Conservation (phyloP, 495 filamentous ascomycete species). For the Xylaria palmicola region DNA sequence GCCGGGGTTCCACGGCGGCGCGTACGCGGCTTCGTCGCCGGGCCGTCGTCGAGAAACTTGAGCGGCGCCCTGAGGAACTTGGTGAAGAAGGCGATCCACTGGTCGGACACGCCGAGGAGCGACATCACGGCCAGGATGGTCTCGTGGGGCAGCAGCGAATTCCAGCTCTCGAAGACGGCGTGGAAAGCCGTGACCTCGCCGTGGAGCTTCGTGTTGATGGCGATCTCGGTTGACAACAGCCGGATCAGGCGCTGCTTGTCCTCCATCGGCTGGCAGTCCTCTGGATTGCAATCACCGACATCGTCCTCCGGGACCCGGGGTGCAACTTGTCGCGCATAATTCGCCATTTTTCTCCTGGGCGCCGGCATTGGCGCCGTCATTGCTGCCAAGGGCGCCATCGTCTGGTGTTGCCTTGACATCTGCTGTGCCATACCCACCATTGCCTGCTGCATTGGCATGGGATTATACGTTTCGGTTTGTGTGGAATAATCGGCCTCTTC, state of each 20-base stretch:
- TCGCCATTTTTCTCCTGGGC: too few relatives aligned
- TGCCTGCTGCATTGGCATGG: not conserved
- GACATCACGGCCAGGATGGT: slow-evolving; percentile 55
- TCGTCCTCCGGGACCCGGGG: slow-evolving; percentile 5
- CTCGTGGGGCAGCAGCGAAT: slow-evolving; percentile 59
- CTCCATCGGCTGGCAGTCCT: slow-evolving; percentile 45
- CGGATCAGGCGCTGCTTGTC: slow-evolving; percentile 62
- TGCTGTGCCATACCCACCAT: not conserved
- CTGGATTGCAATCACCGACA: slow-evolving; percentile 20
- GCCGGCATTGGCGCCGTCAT: too few relatives aligned
- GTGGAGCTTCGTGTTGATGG: slow-evolving; percentile 57
- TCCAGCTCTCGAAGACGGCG: slow-evolving; percentile 63
- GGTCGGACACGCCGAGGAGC: slow-evolving; percentile 60
- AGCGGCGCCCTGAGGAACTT: slow-evolving; percentile 60
- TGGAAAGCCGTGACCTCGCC: slow-evolving; percentile 60
- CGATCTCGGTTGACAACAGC: slow-evolving; percentile 59
- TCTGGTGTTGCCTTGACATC: not conserved
- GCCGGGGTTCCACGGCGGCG: slow-evolving; percentile 55
- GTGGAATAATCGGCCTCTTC: slow-evolving; percentile 36
- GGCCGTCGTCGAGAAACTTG: slow-evolving; percentile 56
- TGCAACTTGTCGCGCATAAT: too few relatives aligned
- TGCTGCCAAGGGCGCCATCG: not conserved
- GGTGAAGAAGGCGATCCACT: slow-evolving; percentile 62
- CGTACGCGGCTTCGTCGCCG: slow-evolving; percentile 41
- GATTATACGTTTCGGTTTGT: not conserved